These are phyloP conservation scores for Coleophoma eucalyptorum DNA, from an alignment of 2,329 filamentous ascomycete genomes.

Conservation along the genomic window DNA sequence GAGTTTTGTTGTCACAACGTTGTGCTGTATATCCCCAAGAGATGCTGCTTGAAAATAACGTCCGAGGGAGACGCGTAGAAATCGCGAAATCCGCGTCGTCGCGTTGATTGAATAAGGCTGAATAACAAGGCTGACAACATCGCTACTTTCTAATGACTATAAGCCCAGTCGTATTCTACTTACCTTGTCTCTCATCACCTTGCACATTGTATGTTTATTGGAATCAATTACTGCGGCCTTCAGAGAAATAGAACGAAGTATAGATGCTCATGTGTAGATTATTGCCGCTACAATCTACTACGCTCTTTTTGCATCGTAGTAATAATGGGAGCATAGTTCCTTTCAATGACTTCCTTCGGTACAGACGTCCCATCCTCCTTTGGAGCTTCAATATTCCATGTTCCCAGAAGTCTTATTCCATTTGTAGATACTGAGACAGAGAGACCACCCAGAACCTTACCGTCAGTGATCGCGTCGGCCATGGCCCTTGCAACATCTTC, in stretches of 20 bases:
- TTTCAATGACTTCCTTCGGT: conserved; percentile 3
- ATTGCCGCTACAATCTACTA: not conserved
- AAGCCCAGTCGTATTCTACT: too few species aligned
- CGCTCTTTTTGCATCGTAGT: conserved; percentile 5
- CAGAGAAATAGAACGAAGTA: not conserved
- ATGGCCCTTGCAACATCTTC: conserved; percentile 8
- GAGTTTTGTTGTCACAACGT: too few species aligned
- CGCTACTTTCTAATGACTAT: too few species aligned
- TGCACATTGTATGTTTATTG: not conserved
- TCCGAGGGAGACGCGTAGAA: not conserved
- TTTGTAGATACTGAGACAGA: conserved; percentile 1
- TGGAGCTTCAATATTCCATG: conserved; percentile 9
- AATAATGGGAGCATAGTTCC: conserved; percentile 5
- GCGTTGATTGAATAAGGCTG: not conserved
- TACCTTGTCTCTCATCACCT: too few species aligned
- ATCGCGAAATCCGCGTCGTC: not conserved
- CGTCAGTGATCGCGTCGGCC: conserved; percentile 4
- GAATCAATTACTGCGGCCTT: not conserved
- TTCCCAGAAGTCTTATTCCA: conserved; percentile 3
- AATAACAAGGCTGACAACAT: not conserved
- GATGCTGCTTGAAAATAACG: not conserved
- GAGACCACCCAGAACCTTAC: conserved; percentile 6
- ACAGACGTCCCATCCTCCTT: not conserved
- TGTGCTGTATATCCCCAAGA: not conserved
- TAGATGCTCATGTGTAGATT: not conserved